phyloP scores from a whole-genome alignment of 306 rosid genomes.

The Canavalia gladiata region DNA sequence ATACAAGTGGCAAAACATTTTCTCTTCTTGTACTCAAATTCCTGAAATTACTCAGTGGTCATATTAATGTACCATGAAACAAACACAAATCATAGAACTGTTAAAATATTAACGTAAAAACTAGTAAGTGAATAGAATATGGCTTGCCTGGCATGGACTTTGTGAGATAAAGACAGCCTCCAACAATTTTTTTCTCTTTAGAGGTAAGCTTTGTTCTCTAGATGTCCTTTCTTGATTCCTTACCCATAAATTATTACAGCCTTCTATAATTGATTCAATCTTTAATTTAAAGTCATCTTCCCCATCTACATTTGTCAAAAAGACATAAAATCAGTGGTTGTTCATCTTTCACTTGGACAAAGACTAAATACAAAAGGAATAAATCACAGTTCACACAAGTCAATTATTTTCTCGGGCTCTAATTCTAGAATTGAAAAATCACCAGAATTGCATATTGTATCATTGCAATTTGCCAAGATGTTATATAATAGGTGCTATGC shows the following conservation, averaged over 20 bases:
- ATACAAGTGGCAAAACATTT: constrained; percentile 12
- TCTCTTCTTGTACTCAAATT: constrained; percentile 19
- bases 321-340: constrained; percentile 33
- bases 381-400: background rate
- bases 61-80: constrained; percentile 4
- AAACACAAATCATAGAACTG: constrained; percentile 18
- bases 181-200: constrained; percentile 63
- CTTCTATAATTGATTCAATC: constrained; percentile 76
- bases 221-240: constrained; percentile 52
- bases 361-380: constrained; percentile 26
- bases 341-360: constrained; percentile 32
- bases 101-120: constrained; percentile 28
- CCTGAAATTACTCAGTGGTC: constrained; percentile 8
- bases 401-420: constrained; percentile 35
- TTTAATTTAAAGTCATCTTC: constrained; percentile 66
- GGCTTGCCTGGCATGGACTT: constrained; percentile 75
- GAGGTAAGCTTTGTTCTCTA: constrained; percentile 50
- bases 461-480: constrained; percentile 3
- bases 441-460: background rate
- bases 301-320: constrained; percentile 59
- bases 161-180: constrained; percentile 58
- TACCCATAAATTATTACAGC: constrained; percentile 60
- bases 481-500: background rate
- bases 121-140: constrained; percentile 24
- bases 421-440: constrained; percentile 14